phyloP scores from a whole-genome alignment of 108 stramenopile genomes.

The Pseudonitzschia multistriata region DNA sequence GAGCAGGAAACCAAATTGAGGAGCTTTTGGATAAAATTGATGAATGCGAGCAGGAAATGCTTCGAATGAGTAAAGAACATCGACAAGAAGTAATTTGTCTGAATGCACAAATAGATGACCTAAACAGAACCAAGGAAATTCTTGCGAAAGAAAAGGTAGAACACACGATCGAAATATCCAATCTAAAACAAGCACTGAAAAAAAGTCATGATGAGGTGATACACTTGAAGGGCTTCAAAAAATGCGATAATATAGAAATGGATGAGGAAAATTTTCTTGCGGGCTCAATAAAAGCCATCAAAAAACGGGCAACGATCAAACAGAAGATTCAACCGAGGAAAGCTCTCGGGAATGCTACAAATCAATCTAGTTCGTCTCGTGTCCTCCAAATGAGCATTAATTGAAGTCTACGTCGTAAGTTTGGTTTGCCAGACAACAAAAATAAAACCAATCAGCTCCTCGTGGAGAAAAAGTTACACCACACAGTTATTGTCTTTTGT shows the following conservation, averaged over 20 bases:
- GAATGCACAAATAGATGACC: constrained; percentile 26
- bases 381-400: too few species aligned
- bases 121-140: constrained; percentile 36
- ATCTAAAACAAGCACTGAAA: neutral
- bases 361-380: too few species aligned
- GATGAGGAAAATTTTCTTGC: neutral
- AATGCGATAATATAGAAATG: neutral
- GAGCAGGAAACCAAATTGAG: constrained; percentile 49
- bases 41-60: constrained; percentile 86
- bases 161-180: neutral
- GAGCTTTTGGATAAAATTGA: constrained; percentile 73
- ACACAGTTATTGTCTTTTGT: too few species aligned
- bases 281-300: neutral
- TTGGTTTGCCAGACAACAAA: too few species aligned
- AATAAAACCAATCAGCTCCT: too few species aligned
- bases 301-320: too few species aligned
- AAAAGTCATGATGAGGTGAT: neutral
- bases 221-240: neutral
- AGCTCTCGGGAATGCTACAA: too few species aligned
- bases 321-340: too few species aligned
- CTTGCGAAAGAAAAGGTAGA: constrained; percentile 8
- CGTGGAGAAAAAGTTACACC: too few species aligned
- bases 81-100: constrained; percentile 37
- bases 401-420: too few species aligned
- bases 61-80: constrained; percentile 69